Percentiles rank a stretch among this genome's conserved stretches.
These are phyloP conservation scores for Scorias spongiosa DNA, from an alignment of 2,329 filamentous ascomycete genomes.

Conservation along the genomic window DNA sequence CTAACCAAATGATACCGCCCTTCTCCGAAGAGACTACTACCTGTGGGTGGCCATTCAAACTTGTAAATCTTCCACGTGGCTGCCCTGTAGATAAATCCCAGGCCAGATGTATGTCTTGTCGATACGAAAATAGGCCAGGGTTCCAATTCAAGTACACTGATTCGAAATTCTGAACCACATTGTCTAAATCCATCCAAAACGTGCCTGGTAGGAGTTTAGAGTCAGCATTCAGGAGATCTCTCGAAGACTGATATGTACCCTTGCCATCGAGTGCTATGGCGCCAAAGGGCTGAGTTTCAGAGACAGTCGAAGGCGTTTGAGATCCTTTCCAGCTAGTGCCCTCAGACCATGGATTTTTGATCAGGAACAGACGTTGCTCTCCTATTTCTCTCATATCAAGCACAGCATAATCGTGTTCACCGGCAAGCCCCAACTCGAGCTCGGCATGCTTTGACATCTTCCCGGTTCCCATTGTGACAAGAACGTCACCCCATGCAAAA, in stretches of 20 bases:
- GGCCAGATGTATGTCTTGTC: constrained; percentile 78
- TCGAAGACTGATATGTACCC: constrained; percentile 14
- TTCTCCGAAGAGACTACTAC: constrained; percentile 38
- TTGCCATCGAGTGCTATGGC: constrained; percentile 10
- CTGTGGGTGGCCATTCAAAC: constrained; percentile 51
- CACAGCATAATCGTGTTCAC: constrained; percentile 88
- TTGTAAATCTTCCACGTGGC: constrained; percentile 49
- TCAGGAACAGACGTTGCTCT: constrained; percentile 52
- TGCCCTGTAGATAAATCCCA: constrained; percentile 46
- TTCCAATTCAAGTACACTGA: constrained; percentile 98
- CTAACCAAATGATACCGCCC: constrained; percentile 59
- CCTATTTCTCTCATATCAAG: constrained; percentile 57
- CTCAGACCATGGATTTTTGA: constrained; percentile 95
- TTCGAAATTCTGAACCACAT: constrained; percentile 81
- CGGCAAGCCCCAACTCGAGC: constrained; percentile 63
- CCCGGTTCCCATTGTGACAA: constrained; percentile 83
- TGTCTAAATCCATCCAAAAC: constrained; percentile 85
- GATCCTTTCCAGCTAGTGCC: constrained; percentile 56
- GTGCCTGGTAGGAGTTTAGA: constrained; percentile 47
- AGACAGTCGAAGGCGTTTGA: constrained; percentile 14
- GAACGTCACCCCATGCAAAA: constrained; percentile 63
- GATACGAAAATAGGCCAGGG: constrained; percentile 61
- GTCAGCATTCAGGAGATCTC: constrained; percentile 22
- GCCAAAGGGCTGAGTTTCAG: background rate
- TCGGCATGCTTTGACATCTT: constrained; percentile 65